Evolutionary conservation across 306 rosid genomes (phyloP).

Genomic region (Prinsepia uniflora): DNA sequence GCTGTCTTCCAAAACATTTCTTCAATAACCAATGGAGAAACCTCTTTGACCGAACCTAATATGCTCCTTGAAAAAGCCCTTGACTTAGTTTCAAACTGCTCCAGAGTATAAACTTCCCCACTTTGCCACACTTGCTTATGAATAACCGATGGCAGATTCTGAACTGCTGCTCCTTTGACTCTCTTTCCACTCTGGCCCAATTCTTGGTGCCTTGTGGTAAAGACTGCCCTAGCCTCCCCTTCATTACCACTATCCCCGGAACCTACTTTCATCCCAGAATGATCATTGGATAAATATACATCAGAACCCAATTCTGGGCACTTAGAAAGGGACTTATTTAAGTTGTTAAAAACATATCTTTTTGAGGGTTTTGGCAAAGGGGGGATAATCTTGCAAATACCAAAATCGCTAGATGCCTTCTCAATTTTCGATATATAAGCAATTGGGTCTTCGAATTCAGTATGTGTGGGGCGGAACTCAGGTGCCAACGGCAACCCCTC

Average conservation of each 20-base stretch:
- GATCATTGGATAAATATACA: conserved; percentile 25
- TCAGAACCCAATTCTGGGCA: conserved; percentile 55
- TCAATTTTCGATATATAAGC: conserved; percentile 96
- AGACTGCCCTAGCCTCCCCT: conserved; percentile 64
- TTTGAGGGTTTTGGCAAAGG: conserved; percentile 92
- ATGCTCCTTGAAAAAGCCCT: conserved; percentile 58
- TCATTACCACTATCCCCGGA: conserved; percentile 43
- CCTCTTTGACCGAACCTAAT: conserved; percentile 64
- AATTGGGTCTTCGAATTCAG: conserved; percentile 95
- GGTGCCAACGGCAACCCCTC: conserved; percentile 88
- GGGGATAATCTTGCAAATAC: conserved; percentile 92
- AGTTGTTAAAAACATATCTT: conserved; percentile 65
- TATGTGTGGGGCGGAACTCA: conserved; percentile 88
- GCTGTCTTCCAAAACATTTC: conserved; percentile 95
- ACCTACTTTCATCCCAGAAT: conserved; percentile 32
- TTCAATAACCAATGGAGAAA: conserved; percentile 70
- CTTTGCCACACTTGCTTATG: conserved; percentile 98
- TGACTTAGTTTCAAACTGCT: conserved; percentile 88
- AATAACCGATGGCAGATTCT: conserved; percentile 42
- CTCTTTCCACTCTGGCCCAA: conserved; percentile 65
- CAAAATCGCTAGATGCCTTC: conserved; percentile 83
- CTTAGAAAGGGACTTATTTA: conserved; percentile 79
- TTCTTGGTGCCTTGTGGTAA: conserved; percentile 95
- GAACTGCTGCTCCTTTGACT: conserved; percentile 52
- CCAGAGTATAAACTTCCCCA: conserved; percentile 84